Conservation (phyloP, 2,329 filamentous ascomycete genomes). For the Aureobasidium sp. region DNA sequence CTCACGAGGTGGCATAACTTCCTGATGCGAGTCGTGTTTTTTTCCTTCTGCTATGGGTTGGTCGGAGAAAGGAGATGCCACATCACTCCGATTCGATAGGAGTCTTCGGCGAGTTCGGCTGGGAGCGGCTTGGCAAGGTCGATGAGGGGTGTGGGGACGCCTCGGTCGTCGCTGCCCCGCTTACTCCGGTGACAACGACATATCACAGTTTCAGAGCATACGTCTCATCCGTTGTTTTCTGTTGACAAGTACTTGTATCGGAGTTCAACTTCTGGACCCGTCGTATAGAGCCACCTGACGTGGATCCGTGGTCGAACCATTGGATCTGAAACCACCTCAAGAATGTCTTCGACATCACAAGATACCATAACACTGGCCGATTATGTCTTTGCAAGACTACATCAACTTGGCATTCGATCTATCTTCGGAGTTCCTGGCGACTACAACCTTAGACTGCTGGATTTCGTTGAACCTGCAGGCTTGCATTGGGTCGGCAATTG, state of each 20-base stretch:
- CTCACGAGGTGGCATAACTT: constrained; percentile 9
- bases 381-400: constrained; percentile 36
- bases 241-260: background rate
- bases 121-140: background rate
- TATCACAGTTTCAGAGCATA: background rate
- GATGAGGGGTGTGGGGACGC: background rate
- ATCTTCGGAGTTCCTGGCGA: constrained; percentile 42
- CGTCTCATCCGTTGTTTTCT: background rate
- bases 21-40: background rate
- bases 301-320: background rate
- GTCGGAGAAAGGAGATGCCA: constrained; percentile 5
- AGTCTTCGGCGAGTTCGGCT: constrained; percentile 9
- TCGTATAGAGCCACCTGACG: background rate
- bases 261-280: background rate
- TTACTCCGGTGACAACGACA: constrained; percentile 7
- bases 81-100: constrained; percentile 7
- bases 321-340: background rate
- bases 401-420: constrained; percentile 38
- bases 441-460: constrained; percentile 37
- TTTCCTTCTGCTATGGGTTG: background rate
- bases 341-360: background rate
- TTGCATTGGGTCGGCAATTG: constrained; percentile 55
- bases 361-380: constrained; percentile 17
- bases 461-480: constrained; percentile 49
- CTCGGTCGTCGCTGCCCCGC: background rate